These are phyloP conservation scores for Xylaria sp. DNA, from an alignment of 2,329 filamentous ascomycete genomes.

Conservation along the genomic window DNA sequence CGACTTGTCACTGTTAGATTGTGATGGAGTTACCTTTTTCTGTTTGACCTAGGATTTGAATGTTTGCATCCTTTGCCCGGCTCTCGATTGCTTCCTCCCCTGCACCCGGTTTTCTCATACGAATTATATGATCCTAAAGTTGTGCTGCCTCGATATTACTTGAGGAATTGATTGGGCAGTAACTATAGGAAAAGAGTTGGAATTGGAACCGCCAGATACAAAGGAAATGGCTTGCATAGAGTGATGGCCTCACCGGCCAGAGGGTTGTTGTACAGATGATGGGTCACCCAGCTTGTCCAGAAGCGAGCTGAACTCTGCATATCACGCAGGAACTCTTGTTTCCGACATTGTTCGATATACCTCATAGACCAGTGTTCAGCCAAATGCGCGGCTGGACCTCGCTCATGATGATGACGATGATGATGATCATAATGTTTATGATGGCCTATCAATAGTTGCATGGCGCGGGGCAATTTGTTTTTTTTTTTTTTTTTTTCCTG, in stretches of 20 bases:
- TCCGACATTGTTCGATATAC: conserved; percentile 42
- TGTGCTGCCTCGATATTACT: conserved; percentile 11
- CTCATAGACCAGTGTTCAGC: conserved; percentile 41
- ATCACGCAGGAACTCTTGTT: conserved; percentile 28
- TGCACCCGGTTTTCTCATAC: conserved; percentile 9
- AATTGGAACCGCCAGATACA: conserved; percentile 33
- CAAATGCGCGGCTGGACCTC: conserved; percentile 33
- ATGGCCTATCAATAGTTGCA: conserved; percentile 38
- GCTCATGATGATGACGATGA: conserved; percentile 38
- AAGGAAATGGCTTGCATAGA: conserved; percentile 45
- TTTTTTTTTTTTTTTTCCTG: not conserved
- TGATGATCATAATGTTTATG: conserved; percentile 39
- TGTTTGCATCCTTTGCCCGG: not conserved
- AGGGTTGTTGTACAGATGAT: conserved; percentile 36
- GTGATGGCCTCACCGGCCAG: conserved; percentile 45
- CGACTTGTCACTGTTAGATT: not conserved
- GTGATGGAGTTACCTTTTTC: not conserved
- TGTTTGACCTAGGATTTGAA: not conserved
- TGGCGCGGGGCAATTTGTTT: conserved; percentile 19
- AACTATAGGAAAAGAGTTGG: conserved; percentile 18
- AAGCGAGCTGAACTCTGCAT: conserved; percentile 32
- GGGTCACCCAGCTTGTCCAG: conserved; percentile 37
- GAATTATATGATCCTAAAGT: conserved; percentile 36
- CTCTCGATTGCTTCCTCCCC: conserved; percentile 2
- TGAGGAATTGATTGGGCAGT: conserved; percentile 5